Evolutionary conservation across 2,329 filamentous ascomycete genomes (phyloP).

Genomic region (Aspergillus tubingensis): DNA sequence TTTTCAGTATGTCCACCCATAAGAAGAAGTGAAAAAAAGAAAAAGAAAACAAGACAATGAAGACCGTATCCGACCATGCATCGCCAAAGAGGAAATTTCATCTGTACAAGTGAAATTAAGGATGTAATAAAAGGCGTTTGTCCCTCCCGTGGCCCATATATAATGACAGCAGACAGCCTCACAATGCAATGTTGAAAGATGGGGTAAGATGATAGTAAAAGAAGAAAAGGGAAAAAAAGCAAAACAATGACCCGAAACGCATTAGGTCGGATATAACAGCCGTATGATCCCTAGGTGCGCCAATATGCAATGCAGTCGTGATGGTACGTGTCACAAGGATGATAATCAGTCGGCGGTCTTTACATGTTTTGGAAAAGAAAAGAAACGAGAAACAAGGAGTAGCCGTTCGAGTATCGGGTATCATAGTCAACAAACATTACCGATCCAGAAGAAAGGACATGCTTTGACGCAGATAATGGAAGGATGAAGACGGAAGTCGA

Average conservation of each 20-base stretch:
- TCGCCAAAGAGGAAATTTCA: constrained; percentile 8
- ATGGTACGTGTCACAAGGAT: constrained; percentile 38
- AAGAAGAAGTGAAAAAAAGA: neutral
- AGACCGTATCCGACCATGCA: neutral
- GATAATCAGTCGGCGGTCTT: constrained; percentile 25
- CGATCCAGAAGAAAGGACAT: constrained; percentile 13
- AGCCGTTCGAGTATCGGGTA: constrained; percentile 21
- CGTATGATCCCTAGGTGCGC: constrained; percentile 36
- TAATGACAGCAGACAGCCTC: constrained; percentile 33
- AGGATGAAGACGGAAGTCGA: neutral
- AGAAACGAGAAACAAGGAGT: constrained; percentile 17
- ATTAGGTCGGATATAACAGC: constrained; percentile 27
- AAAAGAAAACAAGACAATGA: constrained; percentile 1
- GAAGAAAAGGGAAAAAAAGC: constrained; percentile 20
- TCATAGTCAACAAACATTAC: constrained; percentile 25
- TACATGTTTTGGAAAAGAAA: constrained; percentile 15
- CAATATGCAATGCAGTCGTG: constrained; percentile 44
- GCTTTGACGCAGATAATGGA: constrained; percentile 15
- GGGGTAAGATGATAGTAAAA: constrained; percentile 17
- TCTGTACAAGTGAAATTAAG: constrained; percentile 9
- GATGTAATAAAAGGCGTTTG: constrained; percentile 4
- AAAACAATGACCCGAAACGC: constrained; percentile 24
- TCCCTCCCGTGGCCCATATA: constrained; percentile 14
- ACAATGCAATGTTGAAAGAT: constrained; percentile 29
- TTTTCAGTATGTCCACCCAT: constrained; percentile 1